Base-by-base conservation (phyloP, 768 basidiomycete species). In the Kwoniella pini region DNA sequence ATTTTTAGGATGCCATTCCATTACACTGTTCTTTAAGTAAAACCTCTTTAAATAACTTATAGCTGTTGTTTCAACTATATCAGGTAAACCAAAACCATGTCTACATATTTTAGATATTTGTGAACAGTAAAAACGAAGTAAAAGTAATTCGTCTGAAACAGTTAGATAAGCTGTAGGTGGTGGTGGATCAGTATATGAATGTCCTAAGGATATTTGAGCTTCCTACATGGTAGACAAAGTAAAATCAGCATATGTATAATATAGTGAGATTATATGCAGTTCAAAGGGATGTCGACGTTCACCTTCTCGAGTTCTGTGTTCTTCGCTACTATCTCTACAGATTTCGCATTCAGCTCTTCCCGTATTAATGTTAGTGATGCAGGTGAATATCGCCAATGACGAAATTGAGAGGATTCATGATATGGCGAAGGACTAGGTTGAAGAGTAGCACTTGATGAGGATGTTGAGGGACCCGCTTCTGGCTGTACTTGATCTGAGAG, bases 1-100 rank as follows among this genome's bases (percentile, higher is more conserved):
- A 72, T 91, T 93, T 80, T 94, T 95, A 0, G 96, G 96, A 80
- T 98, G 96, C 88, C 91, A 97, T 76, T 98, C 96, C 93, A 98
- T 97, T 54, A 93, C 91, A 1, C 94, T 98, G 74, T 98, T 98
- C 80, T 89, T 89, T 56, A 98, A 83, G 76, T 98, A 99, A 79
- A 99, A 99, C 3, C 96, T 84, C 77, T 98, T 98, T 68, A 99
- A 81, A 79, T 96, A 99, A 57, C 84, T 87, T 58, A 90, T 84
- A 0, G 93, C 92, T 3, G 95, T 97, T 0, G 91, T 90, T 77
- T 94, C 90, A 6, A 98, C 91, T 71, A 91, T 87, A 69, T 95
- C 91, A 0, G 91, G 88, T 74, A 95, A 90, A 45, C 87, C 85
- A 72, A 96, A 94, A 65, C 86, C 85, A 0, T 85, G 85, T 54